These are phyloP conservation scores for Chlamydomonas sphaeroides DNA, from an alignment of 139 green algal species.

Conservation along the genomic window DNA sequence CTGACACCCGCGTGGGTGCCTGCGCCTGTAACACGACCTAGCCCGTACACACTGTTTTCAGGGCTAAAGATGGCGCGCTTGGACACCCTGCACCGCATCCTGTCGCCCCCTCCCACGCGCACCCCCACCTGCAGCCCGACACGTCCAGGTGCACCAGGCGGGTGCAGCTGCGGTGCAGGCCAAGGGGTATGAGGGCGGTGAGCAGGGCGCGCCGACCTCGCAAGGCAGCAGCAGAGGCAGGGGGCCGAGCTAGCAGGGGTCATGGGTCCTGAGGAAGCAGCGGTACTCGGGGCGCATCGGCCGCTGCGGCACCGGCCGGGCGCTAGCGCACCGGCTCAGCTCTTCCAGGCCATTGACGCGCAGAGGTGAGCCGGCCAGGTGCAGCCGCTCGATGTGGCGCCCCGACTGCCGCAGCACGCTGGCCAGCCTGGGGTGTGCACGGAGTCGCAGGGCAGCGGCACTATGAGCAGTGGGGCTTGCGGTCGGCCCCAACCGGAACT, in stretches of 20 bases:
- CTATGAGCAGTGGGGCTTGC: too few relatives aligned
- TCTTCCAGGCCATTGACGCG: slow-evolving; percentile 18
- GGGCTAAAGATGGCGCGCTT: too few relatives aligned
- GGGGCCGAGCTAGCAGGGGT: neutral
- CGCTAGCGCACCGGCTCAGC: neutral
- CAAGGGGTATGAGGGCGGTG: neutral
- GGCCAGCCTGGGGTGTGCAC: neutral
- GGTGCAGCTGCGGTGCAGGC: neutral
- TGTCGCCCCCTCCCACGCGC: neutral
- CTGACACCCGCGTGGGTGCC: too few relatives aligned
- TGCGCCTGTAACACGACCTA: too few relatives aligned
- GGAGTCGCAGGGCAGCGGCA: too few relatives aligned
- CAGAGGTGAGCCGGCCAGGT: slow-evolving; percentile 2
- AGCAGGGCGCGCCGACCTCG: neutral
- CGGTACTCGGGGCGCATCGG: too few relatives aligned
- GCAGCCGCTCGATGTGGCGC: neutral
- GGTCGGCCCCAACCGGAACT: too few relatives aligned
- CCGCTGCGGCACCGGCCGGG: too few relatives aligned
- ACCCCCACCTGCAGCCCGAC: slow-evolving; percentile 14
- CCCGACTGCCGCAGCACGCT: neutral
- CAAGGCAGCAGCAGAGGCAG: neutral
- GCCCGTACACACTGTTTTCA: too few relatives aligned
- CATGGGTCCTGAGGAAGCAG: too few relatives aligned
- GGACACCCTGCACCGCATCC: too few relatives aligned
- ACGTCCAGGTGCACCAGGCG: slow-evolving; percentile 26